A percentile compares a stretch with the other conserved stretches of the same genome.
Evolutionary conservation across 768 basidiomycete species (phyloP).

Genomic region (Trichaptum fuscoviolaceum): DNA sequence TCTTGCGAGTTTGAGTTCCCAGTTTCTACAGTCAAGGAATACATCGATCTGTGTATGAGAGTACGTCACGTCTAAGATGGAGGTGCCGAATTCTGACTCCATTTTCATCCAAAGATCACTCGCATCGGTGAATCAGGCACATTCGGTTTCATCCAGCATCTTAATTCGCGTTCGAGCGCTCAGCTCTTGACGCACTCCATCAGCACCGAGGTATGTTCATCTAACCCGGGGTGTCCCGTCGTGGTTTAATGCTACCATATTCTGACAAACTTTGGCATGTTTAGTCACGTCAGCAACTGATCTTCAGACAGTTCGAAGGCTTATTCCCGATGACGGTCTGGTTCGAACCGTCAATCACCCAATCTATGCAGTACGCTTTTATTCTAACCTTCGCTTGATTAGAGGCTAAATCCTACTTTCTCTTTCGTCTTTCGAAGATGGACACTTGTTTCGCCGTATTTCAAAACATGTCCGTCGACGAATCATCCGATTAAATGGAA

Average conservation of each 20-base stretch:
- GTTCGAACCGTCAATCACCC: slow-evolving; percentile 54
- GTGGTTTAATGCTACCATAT: no score
- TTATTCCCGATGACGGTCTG: slow-evolving; percentile 56
- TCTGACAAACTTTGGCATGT: no score
- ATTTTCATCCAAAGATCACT: slow-evolving; percentile 29
- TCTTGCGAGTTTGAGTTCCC: slow-evolving; percentile 54
- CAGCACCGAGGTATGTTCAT: slow-evolving; percentile 41
- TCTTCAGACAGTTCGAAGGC: slow-evolving; percentile 58
- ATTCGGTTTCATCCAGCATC: slow-evolving; percentile 58
- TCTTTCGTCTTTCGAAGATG: slow-evolving; percentile 24
- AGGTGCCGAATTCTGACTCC: no score
- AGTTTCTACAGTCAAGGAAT: slow-evolving; percentile 52
- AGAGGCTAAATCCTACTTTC: neutral
- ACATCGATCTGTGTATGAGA: slow-evolving; percentile 55
- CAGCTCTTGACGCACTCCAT: slow-evolving; percentile 51
- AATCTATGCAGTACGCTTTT: slow-evolving; percentile 38
- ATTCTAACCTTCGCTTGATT: neutral
- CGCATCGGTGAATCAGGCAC: slow-evolving; percentile 54
- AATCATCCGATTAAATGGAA: slow-evolving; percentile 48
- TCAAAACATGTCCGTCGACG: slow-evolving; percentile 44
- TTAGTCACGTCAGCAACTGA: slow-evolving; percentile 49
- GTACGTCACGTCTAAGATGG: slow-evolving; percentile 15
- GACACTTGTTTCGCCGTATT: slow-evolving; percentile 52
- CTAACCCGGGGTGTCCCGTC: neutral
- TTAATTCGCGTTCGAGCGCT: slow-evolving; percentile 51